Base-by-base conservation (phyloP, 2,329 filamentous ascomycete genomes). In the Ophiostoma montium region DNA sequence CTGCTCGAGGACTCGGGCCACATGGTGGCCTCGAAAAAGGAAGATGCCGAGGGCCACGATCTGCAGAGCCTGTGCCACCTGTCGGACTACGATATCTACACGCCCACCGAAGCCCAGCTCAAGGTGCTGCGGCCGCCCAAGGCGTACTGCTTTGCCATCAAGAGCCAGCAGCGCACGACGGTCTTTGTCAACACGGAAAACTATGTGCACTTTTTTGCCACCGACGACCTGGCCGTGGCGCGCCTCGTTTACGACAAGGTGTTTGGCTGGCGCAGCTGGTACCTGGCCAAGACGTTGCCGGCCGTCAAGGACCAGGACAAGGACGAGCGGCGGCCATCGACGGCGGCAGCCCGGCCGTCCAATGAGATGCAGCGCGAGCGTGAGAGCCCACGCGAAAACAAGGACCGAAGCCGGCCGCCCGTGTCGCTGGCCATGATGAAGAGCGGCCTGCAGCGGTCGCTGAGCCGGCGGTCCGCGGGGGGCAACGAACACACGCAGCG, bases 21-120 rank as follows among this genome's bases (percentile, higher is more conserved):
- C 18, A 3, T 46, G 12, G 43, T 35, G 4, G 18, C 11, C 12
- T 39, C 30, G 4, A 44, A 31, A 18, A 47, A 38, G 12, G 35
- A 18, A 38, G 19, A 45, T 31, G 38, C 19, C 42, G 30, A 35
- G 32, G 32, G 19, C 38, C 32, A 38, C 42, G 35, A 46, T 47
- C 69, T 74, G 31, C 66, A 72, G 12, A 82, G 76, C 53, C 70
- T 95, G 32, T 95, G 86, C 62, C 87, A 94, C 64, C 64, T 96
- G 44, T 87, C 86, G 2, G 89, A 95, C 64, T 95, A 90, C 62
- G 90, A 96, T 60, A 84, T 95, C 45, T 95, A 95, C 65, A 77
- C 73, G 1, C 84, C 86, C 2, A 86, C 80, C 5, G 71, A 77
- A 47, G 74, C 77, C 41, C 80, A 86, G 56, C 66, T 79, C 54